Conservation (phyloP, 208 protist genomes). For the Leishmania martiniquensis region DNA sequence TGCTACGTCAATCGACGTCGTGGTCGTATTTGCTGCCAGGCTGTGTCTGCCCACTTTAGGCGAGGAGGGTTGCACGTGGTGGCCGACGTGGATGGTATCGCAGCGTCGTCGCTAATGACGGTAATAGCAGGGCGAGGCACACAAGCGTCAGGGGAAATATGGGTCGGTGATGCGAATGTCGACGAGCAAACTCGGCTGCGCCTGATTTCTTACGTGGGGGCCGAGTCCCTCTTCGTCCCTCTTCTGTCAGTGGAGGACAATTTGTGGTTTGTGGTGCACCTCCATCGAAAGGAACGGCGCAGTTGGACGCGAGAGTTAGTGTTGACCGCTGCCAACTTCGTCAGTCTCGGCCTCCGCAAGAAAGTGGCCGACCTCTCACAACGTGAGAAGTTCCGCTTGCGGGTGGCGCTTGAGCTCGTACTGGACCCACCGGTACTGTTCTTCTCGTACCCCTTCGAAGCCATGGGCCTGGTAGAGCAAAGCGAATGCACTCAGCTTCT, state of each 20-base stretch:
- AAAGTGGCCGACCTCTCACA: conserved; percentile 34
- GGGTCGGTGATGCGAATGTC: conserved; percentile 22
- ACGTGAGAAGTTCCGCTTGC: conserved; percentile 51
- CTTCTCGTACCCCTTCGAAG: conserved; percentile 42
- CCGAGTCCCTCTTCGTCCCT: conserved; percentile 36
- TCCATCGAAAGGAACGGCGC: conserved; percentile 40
- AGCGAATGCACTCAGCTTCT: conserved; percentile 36
- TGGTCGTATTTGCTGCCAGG: conserved; percentile 43
- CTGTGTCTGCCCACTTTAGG: conserved; percentile 40
- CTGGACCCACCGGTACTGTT: conserved; percentile 59
- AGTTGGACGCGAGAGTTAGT: conserved; percentile 45
- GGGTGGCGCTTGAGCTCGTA: conserved; percentile 64
- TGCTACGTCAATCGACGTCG: conserved; percentile 24
- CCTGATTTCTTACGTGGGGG: conserved; percentile 22
- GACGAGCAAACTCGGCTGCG: conserved; percentile 10
- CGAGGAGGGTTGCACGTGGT: conserved; percentile 46
- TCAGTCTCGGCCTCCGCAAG: conserved; percentile 36
- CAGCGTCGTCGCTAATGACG: conserved; percentile 31
- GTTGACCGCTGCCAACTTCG: conserved; percentile 35
- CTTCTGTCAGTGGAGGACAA: conserved; percentile 57
- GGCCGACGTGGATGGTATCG: conserved; percentile 39
- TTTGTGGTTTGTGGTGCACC: conserved; percentile 55
- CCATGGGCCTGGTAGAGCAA: conserved; percentile 30
- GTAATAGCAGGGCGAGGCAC: conserved; percentile 33
- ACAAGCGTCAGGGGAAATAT: conserved; percentile 36